Evolutionary conservation across 805 yeast species (phyloP).

Genomic region (Scheffersomyces amazonensis): DNA sequence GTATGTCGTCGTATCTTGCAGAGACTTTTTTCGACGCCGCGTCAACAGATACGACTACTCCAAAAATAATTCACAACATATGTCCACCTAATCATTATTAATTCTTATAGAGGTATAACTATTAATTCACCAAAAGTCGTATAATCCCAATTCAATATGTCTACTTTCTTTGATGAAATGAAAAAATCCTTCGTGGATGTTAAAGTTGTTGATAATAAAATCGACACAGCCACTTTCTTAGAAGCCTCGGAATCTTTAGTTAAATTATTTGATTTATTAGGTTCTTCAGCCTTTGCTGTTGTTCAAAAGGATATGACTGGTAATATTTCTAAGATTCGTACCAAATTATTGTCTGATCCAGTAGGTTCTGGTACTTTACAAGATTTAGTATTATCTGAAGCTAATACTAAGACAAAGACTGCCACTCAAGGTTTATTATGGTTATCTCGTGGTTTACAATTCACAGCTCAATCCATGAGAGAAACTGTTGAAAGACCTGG

Average conservation of each 20-base stretch:
- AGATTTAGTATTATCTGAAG: constrained; percentile 72
- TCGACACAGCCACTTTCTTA: constrained; percentile 72
- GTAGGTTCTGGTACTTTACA: constrained; percentile 66
- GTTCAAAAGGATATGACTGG: constrained; percentile 90
- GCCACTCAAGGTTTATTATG: constrained; percentile 91
- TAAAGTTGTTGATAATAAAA: constrained; percentile 55
- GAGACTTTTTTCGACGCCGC: too few relatives aligned
- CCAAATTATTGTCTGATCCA: constrained; percentile 65
- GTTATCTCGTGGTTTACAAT: constrained; percentile 82
- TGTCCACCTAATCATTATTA: too few relatives aligned
- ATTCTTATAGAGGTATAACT: too few relatives aligned
- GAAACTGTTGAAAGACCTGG: constrained; percentile 66
- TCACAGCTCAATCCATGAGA: constrained; percentile 87
- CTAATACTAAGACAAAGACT: constrained; percentile 60
- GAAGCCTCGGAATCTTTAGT: constrained; percentile 84
- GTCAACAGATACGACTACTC: too few relatives aligned
- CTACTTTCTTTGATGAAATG: constrained; percentile 80
- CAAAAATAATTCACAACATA: too few relatives aligned
- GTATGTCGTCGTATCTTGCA: too few relatives aligned
- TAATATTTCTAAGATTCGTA: constrained; percentile 72
- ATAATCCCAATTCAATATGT: constrained; percentile 47
- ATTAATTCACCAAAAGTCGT: background rate
- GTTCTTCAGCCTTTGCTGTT: constrained; percentile 79
- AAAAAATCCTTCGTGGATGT: constrained; percentile 75
- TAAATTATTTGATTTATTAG: constrained; percentile 77